Percentiles rank a stretch among this genome's conserved stretches.
Evolutionary conservation across 1,284 basidiomycete species (phyloP).

Genomic region (Cystobasidiaceae sp.): DNA sequence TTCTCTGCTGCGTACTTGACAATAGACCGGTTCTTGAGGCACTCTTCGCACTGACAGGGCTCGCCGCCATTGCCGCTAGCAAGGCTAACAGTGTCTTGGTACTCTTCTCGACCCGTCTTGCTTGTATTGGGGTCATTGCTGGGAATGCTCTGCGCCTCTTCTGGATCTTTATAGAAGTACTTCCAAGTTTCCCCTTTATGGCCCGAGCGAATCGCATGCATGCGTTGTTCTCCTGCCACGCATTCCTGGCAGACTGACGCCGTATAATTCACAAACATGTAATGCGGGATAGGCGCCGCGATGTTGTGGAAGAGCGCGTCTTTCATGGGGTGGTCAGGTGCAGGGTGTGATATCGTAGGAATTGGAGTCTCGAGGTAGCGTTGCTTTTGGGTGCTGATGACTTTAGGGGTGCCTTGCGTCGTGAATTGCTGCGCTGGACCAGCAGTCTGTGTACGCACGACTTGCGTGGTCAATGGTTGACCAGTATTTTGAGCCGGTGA

Average conservation of each 20-base stretch:
- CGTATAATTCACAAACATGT: conserved; percentile 29
- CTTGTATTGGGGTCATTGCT: conserved; percentile 25
- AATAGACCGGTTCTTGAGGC: conserved; percentile 18
- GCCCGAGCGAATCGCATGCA: conserved; percentile 3
- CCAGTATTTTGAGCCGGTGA: too few relatives aligned
- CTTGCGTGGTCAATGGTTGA: background rate
- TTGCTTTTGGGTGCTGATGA: background rate
- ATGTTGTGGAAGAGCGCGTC: conserved; percentile 15
- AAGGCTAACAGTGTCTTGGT: conserved; percentile 3
- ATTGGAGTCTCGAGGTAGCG: conserved; percentile 13
- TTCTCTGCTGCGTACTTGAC: conserved; percentile 28
- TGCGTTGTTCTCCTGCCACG: conserved; percentile 10
- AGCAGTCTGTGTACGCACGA: background rate
- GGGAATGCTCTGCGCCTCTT: conserved; percentile 7
- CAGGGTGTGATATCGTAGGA: conserved; percentile 16
- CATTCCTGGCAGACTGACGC: conserved; percentile 25
- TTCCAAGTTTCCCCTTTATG: conserved; percentile 28
- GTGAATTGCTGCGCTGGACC: conserved; percentile 11
- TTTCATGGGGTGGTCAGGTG: conserved; percentile 8
- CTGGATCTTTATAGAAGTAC: conserved; percentile 23
- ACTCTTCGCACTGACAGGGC: conserved; percentile 22
- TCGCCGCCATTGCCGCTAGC: background rate
- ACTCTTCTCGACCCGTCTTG: conserved; percentile 18
- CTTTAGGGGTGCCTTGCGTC: background rate
- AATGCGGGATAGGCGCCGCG: conserved; percentile 15